Conservation (phyloP, 176 grass and related monocot species). For the Musa troglodytarum region DNA sequence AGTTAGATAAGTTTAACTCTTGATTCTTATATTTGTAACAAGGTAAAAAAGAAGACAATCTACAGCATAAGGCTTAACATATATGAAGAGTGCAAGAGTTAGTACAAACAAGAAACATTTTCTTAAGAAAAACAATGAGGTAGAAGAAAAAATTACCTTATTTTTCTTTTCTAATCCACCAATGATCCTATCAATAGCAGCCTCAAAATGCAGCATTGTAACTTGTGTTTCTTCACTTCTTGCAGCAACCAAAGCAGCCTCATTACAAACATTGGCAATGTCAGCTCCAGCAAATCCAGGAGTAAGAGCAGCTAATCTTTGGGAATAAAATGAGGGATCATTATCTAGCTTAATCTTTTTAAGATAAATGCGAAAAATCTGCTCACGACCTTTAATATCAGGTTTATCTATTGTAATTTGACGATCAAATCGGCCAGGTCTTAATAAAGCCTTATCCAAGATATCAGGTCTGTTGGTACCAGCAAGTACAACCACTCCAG, state of each 20-base stretch:
- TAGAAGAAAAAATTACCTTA: constrained; percentile 33
- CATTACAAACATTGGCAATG: constrained; percentile 95
- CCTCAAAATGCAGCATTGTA: constrained; percentile 78
- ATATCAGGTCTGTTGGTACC: constrained; percentile 93
- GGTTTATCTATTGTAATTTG: constrained; percentile 89
- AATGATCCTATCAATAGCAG: constrained; percentile 85
- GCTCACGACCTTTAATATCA: constrained; percentile 75
- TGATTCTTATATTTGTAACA: too few relatives aligned
- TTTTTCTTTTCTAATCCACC: constrained; percentile 98
- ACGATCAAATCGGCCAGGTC: constrained; percentile 92
- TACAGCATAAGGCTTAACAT: too few relatives aligned
- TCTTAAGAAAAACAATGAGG: not conserved
- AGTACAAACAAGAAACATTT: not conserved
- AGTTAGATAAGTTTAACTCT: too few relatives aligned
- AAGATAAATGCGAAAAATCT: constrained; percentile 89
- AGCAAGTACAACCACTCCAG: constrained; percentile 80
- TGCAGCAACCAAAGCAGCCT: constrained; percentile 79
- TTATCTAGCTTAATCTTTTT: constrained; percentile 86
- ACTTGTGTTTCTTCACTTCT: constrained; percentile 47
- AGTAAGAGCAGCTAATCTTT: constrained; percentile 83
- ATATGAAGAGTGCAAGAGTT: not conserved
- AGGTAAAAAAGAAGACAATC: too few relatives aligned
- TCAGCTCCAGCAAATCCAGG: constrained; percentile 94
- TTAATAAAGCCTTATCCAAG: constrained; percentile 86
- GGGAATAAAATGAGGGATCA: constrained; percentile 76